A percentile compares a stretch with the other conserved stretches of the same genome.
Conservation (phyloP, 2,329 filamentous ascomycete genomes). For the Fusarium verrucosum region DNA sequence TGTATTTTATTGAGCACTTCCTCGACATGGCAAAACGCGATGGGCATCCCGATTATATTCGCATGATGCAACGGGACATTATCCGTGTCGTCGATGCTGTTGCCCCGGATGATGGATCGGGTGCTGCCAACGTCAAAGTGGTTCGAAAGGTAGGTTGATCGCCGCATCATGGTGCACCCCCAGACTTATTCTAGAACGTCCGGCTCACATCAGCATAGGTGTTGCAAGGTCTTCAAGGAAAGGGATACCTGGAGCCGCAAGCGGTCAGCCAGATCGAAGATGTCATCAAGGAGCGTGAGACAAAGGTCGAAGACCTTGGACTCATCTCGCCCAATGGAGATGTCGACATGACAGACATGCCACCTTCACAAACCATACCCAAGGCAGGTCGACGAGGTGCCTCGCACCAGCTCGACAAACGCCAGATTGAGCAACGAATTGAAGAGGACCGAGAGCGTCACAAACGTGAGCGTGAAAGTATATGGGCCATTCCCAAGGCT, state of each 20-base stretch:
- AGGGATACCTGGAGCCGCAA: constrained; percentile 76
- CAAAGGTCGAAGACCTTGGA: constrained; percentile 64
- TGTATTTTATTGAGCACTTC: constrained; percentile 98
- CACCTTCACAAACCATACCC: constrained; percentile 54
- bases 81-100: constrained; percentile 91
- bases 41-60: constrained; percentile 81
- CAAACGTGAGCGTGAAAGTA: constrained; percentile 88
- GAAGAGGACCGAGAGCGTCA: constrained; percentile 97
- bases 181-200: constrained; percentile 3
- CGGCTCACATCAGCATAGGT: constrained; percentile 58
- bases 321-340: constrained; percentile 61
- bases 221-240: constrained; percentile 73
- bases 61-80: constrained; percentile 96
- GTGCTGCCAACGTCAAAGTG: constrained; percentile 93
- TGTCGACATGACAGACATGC: constrained; percentile 53
- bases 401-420: constrained; percentile 72
- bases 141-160: constrained; percentile 74
- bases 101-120: constrained; percentile 84
- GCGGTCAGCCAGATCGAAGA: constrained; percentile 83
- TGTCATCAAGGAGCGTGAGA: constrained; percentile 81
- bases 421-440: constrained; percentile 93
- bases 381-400: constrained; percentile 47
- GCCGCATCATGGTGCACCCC: not conserved
- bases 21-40: constrained; percentile 85
- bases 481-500: constrained; percentile 81